phyloP scores from a whole-genome alignment of 2,329 filamentous ascomycete species.

The Colletotrichum sidae region DNA sequence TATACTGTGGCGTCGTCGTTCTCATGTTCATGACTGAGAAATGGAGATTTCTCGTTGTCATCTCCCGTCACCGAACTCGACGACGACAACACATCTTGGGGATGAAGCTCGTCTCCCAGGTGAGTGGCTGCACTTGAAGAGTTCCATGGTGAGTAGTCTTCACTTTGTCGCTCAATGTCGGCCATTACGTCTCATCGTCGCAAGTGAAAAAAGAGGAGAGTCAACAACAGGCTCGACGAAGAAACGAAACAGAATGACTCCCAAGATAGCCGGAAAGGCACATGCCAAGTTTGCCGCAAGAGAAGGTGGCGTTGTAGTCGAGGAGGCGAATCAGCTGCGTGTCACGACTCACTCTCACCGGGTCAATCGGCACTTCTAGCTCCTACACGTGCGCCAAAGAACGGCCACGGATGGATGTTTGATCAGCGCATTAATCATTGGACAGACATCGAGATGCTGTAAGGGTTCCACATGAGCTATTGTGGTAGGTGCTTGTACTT shows the following conservation, averaged over 20 bases:
- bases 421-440: background rate
- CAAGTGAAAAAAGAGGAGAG: conserved; percentile 1
- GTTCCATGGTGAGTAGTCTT: conserved; percentile 1
- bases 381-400: conserved; percentile 10
- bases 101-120: background rate
- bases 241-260: background rate
- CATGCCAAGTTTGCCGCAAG: background rate
- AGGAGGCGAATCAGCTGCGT: background rate
- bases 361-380: conserved; percentile 12
- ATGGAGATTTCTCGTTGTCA: conserved; percentile 27
- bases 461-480: too few species aligned
- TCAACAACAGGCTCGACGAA: background rate
- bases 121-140: background rate
- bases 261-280: background rate
- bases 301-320: background rate
- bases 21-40: background rate
- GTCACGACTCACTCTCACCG: background rate
- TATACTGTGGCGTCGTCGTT: background rate
- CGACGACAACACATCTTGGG: background rate
- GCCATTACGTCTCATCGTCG: conserved; percentile 9
- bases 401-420: background rate
- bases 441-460: background rate
- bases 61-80: background rate
- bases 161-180: conserved; percentile 19
- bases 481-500: too few species aligned